A percentile compares a stretch with the other conserved stretches of the same genome.
Evolutionary conservation across 768 basidiomycete species (phyloP).

Genomic region (Kwoniella heveanensis): DNA sequence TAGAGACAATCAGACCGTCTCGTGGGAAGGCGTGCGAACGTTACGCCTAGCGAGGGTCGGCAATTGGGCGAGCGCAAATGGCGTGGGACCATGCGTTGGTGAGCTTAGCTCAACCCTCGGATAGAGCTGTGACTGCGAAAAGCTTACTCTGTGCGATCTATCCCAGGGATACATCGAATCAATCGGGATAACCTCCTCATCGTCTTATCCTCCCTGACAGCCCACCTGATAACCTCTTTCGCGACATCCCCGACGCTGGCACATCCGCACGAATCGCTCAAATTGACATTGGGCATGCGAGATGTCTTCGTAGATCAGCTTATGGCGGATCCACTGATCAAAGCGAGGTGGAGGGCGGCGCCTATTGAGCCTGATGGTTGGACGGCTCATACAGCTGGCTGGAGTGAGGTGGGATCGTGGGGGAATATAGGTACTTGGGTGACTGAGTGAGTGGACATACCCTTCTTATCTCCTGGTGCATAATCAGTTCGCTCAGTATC

Average conservation of each 20-base stretch:
- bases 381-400: slow-evolving; percentile 35
- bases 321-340: slow-evolving; percentile 6
- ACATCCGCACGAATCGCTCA: slow-evolving; percentile 21
- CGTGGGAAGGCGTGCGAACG: slow-evolving; percentile 26
- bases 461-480: neutral
- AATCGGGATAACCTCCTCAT: slow-evolving; percentile 23
- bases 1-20: neutral
- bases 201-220: slow-evolving; percentile 32
- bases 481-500: no score
- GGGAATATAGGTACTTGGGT: slow-evolving; percentile 30
- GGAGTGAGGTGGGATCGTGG: slow-evolving; percentile 26
- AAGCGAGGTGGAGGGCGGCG: slow-evolving; percentile 12
- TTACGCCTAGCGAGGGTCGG: slow-evolving; percentile 32
- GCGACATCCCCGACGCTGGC: slow-evolving; percentile 30
- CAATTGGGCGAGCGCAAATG: slow-evolving; percentile 48
- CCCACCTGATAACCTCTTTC: slow-evolving; percentile 36
- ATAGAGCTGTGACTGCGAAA: no score
- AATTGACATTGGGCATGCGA: slow-evolving; percentile 25
- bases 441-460: slow-evolving; percentile 46
- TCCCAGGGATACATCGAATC: slow-evolving; percentile 34
- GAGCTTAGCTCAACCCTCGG: neutral
- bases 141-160: no score
- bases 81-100: slow-evolving; percentile 37
- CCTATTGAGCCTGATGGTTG: slow-evolving; percentile 9
- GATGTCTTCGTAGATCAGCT: slow-evolving; percentile 33